Base-by-base conservation (phyloP, 1,139 yeast genomes). In the Debaryomycetaceae sp. region DNA sequence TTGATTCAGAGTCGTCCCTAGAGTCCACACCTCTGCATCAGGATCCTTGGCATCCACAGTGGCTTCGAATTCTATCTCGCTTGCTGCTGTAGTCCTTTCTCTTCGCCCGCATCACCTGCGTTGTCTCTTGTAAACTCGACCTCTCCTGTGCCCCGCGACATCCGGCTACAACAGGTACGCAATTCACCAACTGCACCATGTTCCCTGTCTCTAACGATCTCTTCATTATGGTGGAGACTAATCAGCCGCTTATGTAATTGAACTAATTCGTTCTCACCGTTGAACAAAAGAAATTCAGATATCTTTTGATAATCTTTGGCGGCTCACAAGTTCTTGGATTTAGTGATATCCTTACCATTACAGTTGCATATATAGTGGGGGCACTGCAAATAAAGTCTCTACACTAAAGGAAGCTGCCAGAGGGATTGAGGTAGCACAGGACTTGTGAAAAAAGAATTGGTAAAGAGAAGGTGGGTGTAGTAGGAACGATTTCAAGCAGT, bases 291-390 rank as follows among this genome's bases (percentile, higher is more conserved):
- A 27, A 27, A 27, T 27, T 27, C 31, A 27, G 8, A n/a, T 23
- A 36, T 36, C 20, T 13, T 27, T 27, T 37, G 36, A 36, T 36
- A 24, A 38, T 34, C 29, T 22, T 24, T 34, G 11, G 23, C 34
- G 37, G 43, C 24, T 37, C 36, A 41, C 36, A 37, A 31, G 31
- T 31, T 41, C 38, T 40, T 36, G 37, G 34, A 29, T 41, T 38
- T 36, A 41, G 36, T 17, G 20, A 17, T 17, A 17, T 17, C 20
- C 20, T 17, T 17, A 17, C 20, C 20, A 17, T 17, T 17, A 17
- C 20, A 17, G 20, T 17, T 17, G 20, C 20, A 17, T 17, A 17
- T 17, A 17, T 17, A 17, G 20, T 17, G 20, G 20, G 4, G 20
- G 20, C 20, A 17, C 20, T 17, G 4, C 20, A 2, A 17, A 2